Evolutionary conservation across 2,329 filamentous ascomycete genomes (phyloP).

Genomic region (Cladorrhinum sp.): DNA sequence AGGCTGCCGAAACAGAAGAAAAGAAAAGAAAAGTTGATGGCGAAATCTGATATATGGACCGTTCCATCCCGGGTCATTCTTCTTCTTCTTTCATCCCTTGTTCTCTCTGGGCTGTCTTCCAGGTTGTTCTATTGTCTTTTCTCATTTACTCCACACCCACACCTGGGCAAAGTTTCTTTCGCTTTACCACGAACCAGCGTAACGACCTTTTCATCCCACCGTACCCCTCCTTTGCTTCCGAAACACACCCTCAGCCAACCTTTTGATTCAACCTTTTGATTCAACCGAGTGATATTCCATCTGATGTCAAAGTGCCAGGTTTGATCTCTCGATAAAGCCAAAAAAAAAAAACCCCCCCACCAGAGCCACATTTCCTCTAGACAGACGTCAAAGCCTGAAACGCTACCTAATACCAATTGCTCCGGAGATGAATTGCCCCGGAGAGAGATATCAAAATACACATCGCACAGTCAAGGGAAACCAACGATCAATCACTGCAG

Average conservation of each 20-base stretch:
- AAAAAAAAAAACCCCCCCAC: too few species aligned
- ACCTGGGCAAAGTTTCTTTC: neutral
- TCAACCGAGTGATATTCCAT: neutral
- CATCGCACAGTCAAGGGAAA: neutral
- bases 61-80: neutral
- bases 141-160: neutral
- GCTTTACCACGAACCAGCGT: neutral
- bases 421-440: neutral
- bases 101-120: neutral
- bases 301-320: neutral
- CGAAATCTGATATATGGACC: slow-evolving; percentile 7
- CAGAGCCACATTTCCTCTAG: too few species aligned
- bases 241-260: slow-evolving; percentile 4
- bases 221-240: slow-evolving; percentile 6
- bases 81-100: neutral
- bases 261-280: neutral
- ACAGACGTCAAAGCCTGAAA: neutral
- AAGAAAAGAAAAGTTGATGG: slow-evolving; percentile 3
- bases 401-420: too few species aligned
- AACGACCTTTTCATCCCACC: neutral
- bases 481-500: neutral
- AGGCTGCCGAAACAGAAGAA: slow-evolving; percentile 5
- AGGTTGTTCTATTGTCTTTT: neutral
- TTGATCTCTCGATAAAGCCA: neutral
- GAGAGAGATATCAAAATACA: neutral